Base-by-base conservation (phyloP, 2,329 filamentous ascomycete genomes). In the Amauroascus verrucosus region DNA sequence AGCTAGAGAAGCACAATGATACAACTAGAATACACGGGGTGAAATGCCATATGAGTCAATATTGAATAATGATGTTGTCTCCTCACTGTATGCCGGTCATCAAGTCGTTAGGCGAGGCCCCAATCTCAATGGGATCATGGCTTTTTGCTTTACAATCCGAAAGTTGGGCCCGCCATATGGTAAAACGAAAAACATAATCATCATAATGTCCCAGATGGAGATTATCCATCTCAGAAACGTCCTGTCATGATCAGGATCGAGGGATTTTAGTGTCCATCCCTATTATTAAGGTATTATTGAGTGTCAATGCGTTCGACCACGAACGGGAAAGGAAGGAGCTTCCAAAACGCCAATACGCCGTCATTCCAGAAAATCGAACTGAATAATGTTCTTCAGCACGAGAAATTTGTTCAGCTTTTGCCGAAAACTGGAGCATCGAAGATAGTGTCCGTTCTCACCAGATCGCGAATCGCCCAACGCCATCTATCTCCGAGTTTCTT, bases 391-490 rank as follows among this genome's bases (percentile, higher is more conserved):
- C 20, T 40, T 22, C 30, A 24, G 14, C n/a, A 3, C 13, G 22
- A 33, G 22, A 6, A 26, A n/a, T 11, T 14, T 22, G n/a, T 41
- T 52, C 50, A 52, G 14, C 50, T 32, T 37, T 38, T 46, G 16
- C 38, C 18, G 24, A 43, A 24, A 32, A 40, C 6, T 26, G 33
- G 32, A 47, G 20, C 22, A n/a, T 53, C 37, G 11, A 48, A 41
- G 13, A 22, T 18, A 14, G 2, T 16, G n/a, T 53, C 51, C 16
- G 33, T 47, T 35, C 62, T 61, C 52, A 73, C 73, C 57, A 77
- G 62, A 57, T 75, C 70, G 54, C 76, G 70, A 52, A 81, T 85
- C 47, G 82, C 82, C 89, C 88, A 94, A 69, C 85, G 80, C 88
- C 86, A 89, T 59, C 78, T 78, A 61, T 77, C 70, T 56, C 74